Percentiles rank a stretch among this genome's conserved stretches.
Conservation (phyloP, 805 yeast species). For the Nakazawaea holstii region DNA sequence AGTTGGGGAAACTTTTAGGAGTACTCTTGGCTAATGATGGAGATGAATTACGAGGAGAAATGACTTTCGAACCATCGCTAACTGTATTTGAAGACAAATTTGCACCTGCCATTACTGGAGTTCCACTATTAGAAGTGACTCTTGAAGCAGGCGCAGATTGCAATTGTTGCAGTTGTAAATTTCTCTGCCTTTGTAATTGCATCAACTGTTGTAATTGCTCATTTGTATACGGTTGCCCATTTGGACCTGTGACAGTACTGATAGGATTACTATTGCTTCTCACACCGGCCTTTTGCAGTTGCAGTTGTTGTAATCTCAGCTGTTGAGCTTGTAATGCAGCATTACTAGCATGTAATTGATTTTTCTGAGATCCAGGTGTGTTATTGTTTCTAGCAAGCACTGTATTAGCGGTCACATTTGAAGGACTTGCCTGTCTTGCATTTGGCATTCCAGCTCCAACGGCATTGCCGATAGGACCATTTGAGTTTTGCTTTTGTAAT, state of each 20-base stretch:
- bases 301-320: conserved; percentile 11
- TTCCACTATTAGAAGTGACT: conserved; percentile 17
- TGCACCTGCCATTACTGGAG: conserved; percentile 1
- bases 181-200: conserved; percentile 46
- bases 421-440: not conserved
- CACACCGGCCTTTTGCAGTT: conserved; percentile 7
- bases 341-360: conserved; percentile 1
- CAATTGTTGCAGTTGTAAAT: conserved; percentile 30
- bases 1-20: not conserved
- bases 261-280: conserved; percentile 12
- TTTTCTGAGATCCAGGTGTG: not conserved
- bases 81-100: not conserved
- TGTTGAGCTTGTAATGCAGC: conserved; percentile 12
- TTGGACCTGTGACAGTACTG: conserved; percentile 41
- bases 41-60: conserved; percentile 5
- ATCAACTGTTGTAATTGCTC: conserved; percentile 57
- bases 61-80: not conserved
- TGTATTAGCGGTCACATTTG: not conserved
- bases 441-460: conserved; percentile 1
- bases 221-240: conserved; percentile 52
- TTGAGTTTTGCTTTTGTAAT: conserved; percentile 1
- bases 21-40: not conserved
- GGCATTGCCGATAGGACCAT: not conserved
- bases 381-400: not conserved
- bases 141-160: conserved; percentile 15